Percentiles rank a stretch among this genome's conserved stretches.
Evolutionary conservation across 306 rosid genomes (phyloP).

Genomic region (Hippophae rhamnoides): DNA sequence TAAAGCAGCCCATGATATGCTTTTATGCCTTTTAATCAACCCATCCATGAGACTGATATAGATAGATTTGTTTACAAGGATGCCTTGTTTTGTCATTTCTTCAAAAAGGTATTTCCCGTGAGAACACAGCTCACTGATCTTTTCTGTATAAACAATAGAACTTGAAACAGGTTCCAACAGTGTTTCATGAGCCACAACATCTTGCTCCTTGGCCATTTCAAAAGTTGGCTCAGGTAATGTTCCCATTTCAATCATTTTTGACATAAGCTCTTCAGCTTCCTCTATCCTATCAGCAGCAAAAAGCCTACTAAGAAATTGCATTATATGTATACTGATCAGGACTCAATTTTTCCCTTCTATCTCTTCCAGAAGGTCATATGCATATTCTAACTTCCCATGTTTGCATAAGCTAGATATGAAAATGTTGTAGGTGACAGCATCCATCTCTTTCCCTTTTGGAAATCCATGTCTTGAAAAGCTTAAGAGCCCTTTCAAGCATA

Average conservation of each 20-base stretch:
- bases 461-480: constrained; percentile 56
- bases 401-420: constrained; percentile 71
- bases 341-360: constrained; percentile 55
- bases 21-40: constrained; percentile 61
- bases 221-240: constrained; percentile 18
- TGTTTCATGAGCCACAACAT: constrained; percentile 21
- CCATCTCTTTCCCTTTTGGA: constrained; percentile 48
- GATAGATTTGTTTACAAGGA: constrained; percentile 35
- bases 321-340: constrained; percentile 59
- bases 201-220: constrained; percentile 18
- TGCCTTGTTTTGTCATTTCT: constrained; percentile 49
- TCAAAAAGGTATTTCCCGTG: constrained; percentile 56
- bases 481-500: constrained; percentile 70
- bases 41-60: constrained; percentile 70
- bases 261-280: constrained; percentile 51
- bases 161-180: constrained; percentile 34
- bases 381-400: constrained; percentile 56
- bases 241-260: constrained; percentile 43
- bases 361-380: constrained; percentile 44
- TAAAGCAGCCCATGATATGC: constrained; percentile 35
- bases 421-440: constrained; percentile 74
- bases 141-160: constrained; percentile 39
- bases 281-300: constrained; percentile 42
- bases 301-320: constrained; percentile 44
- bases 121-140: constrained; percentile 49